Evolutionary conservation across 1,139 yeast genomes (phyloP), one percentile per base, ranked within the genome.

Genomic region (Saccharomyces hybrid): DNA sequence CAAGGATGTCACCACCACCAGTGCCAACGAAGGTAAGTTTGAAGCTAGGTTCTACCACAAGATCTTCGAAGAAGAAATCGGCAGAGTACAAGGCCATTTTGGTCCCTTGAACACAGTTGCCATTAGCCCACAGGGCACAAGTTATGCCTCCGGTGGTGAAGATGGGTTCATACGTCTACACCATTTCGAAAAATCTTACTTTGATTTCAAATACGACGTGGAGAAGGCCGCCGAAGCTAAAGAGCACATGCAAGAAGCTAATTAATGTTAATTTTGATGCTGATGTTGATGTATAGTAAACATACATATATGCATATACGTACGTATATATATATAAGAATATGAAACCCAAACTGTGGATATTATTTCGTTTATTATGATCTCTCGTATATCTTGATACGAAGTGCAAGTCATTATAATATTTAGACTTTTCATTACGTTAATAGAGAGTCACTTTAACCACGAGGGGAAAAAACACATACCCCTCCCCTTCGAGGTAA

Each of bases 51-150:
- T 93, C 73, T 90, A 86, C 76, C 98, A 95, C 75, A 93, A 93
- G 76, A 81, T 93, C 57, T 93, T 91, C 72, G 86, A 86, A 71
- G 98, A 93, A 70, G 98, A 91, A 73, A 84, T 93, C 65, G 99
- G 99, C 62, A 86, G 97, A 75, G 95, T 93, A 55, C 88, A 88
- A 75, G 99, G 99, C 58, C 99, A 95, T 78, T 93, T 93, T 80
- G 99, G 99, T 78, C 99, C 99, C 51, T 82, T 93, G 69, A 93
- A 95, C 76, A 84, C 89, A 60, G 80, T 95, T 60, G 96, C 97
- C 47, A 88, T 89, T 54, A 97, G 90, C 73, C 99, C 99, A 58
- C 87, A 84, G 67, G 99, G 99, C 56, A 82, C 86, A 49, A 88
- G 95, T 50, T 93, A 88, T 73, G 93, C 95, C 34, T 86, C 96